Conservation (phyloP, 2,329 filamentous ascomycete species). For the Penicillium sp. region DNA sequence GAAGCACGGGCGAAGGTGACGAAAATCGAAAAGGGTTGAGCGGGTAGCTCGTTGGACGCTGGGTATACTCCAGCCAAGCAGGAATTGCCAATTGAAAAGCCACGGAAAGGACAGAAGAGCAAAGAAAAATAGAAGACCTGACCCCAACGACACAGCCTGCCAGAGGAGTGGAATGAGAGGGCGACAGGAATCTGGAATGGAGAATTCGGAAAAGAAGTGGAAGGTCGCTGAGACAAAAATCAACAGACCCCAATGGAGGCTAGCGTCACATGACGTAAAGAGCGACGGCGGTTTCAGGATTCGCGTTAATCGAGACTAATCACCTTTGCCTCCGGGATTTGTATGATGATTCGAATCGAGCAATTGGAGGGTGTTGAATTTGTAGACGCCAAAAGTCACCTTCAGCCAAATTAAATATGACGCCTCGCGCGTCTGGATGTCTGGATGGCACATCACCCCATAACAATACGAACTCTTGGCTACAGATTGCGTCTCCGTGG, state of each 20-base stretch:
- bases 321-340: neutral
- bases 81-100: slow-evolving; percentile 23
- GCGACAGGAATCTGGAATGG: slow-evolving; percentile 8
- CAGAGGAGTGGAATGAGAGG: slow-evolving; percentile 22
- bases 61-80: slow-evolving; percentile 1
- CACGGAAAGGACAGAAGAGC: slow-evolving; percentile 4
- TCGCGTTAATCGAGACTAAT: slow-evolving; percentile 6
- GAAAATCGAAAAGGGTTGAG: slow-evolving; percentile 10
- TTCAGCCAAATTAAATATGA: neutral
- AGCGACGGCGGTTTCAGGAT: slow-evolving; percentile 17
- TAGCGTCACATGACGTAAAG: slow-evolving; percentile 28
- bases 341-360: neutral
- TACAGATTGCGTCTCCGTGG: neutral
- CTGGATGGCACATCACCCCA: neutral
- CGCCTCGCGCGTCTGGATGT: neutral
- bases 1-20: neutral
- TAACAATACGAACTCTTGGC: neutral
- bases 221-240: slow-evolving; percentile 21
- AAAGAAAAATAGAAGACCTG: slow-evolving; percentile 8
- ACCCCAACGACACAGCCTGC: slow-evolving; percentile 16
- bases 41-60: slow-evolving; percentile 12
- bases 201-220: slow-evolving; percentile 10
- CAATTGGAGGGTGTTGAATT: neutral
- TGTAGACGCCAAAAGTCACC: neutral
- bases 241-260: slow-evolving; percentile 20